A percentile compares a stretch with the other conserved stretches of the same genome.
Evolutionary conservation across 2,329 filamentous ascomycete genomes (phyloP).

Genomic region (Colletotrichum lentis): DNA sequence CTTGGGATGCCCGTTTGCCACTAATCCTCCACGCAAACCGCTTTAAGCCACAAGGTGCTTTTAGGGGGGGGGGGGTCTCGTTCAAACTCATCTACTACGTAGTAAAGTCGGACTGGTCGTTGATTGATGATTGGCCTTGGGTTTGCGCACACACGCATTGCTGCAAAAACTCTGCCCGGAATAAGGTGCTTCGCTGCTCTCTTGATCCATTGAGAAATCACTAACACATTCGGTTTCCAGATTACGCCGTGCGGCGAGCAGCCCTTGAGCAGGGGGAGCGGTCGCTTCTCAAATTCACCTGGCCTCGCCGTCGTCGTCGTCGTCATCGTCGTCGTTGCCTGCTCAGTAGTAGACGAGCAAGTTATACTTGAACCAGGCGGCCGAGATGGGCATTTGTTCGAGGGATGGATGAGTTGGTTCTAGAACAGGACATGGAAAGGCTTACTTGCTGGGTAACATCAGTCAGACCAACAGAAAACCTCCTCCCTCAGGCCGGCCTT

Average conservation of each 20-base stretch:
- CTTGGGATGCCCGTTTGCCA: too few relatives aligned
- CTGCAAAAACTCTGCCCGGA: constrained; percentile 20
- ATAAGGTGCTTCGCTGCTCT: constrained; percentile 12
- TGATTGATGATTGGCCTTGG: constrained; percentile 12
- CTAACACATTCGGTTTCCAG: neutral
- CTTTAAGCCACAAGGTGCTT: neutral
- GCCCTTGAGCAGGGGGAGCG: neutral
- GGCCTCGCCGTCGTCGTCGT: neutral
- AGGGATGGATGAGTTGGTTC: neutral
- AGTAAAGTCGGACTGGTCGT: constrained; percentile 16
- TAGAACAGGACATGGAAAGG: neutral
- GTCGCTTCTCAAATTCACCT: neutral
- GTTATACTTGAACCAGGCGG: neutral
- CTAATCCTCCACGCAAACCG: too few relatives aligned
- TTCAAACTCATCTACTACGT: constrained; percentile 17
- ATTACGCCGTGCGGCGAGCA: neutral
- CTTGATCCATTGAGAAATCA: neutral
- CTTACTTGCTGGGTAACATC: neutral
- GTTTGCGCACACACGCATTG: neutral
- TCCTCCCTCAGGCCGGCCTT: constrained; percentile 3
- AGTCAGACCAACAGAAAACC: constrained; percentile 2
- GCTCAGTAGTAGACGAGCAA: neutral
- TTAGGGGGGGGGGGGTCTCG: neutral
- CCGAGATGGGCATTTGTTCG: neutral
- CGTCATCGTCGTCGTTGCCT: neutral